phyloP scores from a whole-genome alignment of 371 early-diverging fungal genomes.

The Mortierella sp. region DNA sequence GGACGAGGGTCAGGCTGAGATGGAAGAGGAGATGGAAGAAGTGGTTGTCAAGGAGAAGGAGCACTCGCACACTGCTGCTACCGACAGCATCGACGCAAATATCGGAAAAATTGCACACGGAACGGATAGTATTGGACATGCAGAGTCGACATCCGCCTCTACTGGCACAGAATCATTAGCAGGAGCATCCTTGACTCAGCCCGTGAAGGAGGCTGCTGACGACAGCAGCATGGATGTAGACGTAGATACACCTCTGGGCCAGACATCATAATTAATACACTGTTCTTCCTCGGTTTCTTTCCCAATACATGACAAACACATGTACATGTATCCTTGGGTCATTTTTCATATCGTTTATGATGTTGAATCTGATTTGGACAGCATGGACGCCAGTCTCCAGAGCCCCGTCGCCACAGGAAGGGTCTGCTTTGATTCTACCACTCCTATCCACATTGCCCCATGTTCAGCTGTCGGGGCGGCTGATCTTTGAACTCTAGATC shows the following conservation, averaged over 20 bases:
- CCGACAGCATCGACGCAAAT: background rate
- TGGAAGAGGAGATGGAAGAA: conserved; percentile 55
- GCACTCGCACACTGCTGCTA: conserved; percentile 8
- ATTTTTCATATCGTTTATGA: background rate
- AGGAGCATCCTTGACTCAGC: background rate
- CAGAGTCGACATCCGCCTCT: background rate
- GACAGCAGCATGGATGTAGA: conserved; percentile 30
- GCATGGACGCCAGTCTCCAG: conserved; percentile 26
- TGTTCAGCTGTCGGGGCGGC: no score
- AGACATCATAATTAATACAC: background rate
- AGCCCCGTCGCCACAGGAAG: conserved; percentile 13
- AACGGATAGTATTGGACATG: conserved; percentile 14
- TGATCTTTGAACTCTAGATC: background rate
- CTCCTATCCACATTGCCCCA: conserved; percentile 15
- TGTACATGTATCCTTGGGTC: background rate
- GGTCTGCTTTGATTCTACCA: conserved; percentile 5
- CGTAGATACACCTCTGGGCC: no score
- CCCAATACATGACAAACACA: background rate
- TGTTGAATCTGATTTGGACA: background rate
- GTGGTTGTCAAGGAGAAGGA: conserved; percentile 45
- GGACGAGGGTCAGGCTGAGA: conserved; percentile 52
- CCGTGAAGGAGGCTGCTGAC: background rate
- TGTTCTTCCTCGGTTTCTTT: background rate
- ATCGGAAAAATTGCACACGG: background rate
- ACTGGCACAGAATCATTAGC: background rate